Base-by-base conservation (phyloP, 75 land plant species). In the Pinus albicaulis region DNA sequence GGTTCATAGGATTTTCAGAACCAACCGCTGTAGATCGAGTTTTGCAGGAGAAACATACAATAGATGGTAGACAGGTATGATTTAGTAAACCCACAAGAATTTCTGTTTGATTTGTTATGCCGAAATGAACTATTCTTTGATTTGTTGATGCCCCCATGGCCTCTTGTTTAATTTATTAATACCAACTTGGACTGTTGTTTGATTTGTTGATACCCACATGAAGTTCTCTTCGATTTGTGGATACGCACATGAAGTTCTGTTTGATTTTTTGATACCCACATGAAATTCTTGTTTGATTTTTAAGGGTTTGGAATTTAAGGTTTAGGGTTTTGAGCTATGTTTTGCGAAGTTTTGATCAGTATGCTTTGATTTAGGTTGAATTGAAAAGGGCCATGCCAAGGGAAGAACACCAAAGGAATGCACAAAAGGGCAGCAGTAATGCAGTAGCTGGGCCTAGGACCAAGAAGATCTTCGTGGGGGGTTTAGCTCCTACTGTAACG, bases 331-430 rank as follows among this genome's bases (percentile, higher is more conserved):
- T 34, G 48, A 1, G 3, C 20, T 14, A 1, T 17, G 26, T 24
- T 62, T 68, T 36, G 17, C 2, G 5, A 7, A 2, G 1, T 14
- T 26, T 64, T 5, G 16, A 26, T 78, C 75, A 78, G 86, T 83
- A 80, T 62, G 86, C 28, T 34, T 41, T 41, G 11, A n/a, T 68
- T 10, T 72, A 87, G 89, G 89, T 87, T 55, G 89, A 87, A 81
- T 81, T 83, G 23, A 87, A 87, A 71, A 87, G 85, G 72, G 89
- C 89, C 20, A 76, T 84, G 56, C 89, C 89, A 36, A 81, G 87
- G 61, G 89, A 87, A 75, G 89, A 84, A 77, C 89, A 87, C 69
- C 82, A 80, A 55, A 77, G 71, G 71, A 28, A 62, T 76, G 71
- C 72, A 53, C 79, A 57, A 75, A 64, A 83, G 70, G 78, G 58